phyloP scores from a whole-genome alignment of 1,139 yeast species.

The Geotrichum bryndzae region DNA sequence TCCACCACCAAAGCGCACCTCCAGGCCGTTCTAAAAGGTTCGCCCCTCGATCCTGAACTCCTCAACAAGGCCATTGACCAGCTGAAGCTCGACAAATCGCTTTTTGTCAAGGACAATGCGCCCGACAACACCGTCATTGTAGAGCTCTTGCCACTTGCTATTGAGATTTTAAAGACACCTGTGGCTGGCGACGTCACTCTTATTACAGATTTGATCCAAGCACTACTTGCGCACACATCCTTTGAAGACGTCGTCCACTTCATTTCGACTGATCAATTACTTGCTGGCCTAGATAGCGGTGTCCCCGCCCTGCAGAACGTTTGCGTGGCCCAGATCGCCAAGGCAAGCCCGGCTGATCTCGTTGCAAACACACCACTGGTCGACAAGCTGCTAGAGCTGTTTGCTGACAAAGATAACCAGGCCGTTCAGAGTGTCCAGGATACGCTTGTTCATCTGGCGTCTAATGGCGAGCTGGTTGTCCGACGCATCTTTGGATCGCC shows the following conservation, averaged over 20 bases:
- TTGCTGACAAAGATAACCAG: constrained; percentile 14
- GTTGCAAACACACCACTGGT: constrained; percentile 24
- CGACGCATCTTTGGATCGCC: constrained; percentile 24
- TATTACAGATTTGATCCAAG: constrained; percentile 22
- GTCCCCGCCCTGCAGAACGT: constrained; percentile 23
- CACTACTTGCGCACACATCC: constrained; percentile 21
- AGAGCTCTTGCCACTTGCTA: constrained; percentile 21
- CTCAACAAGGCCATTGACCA: constrained; percentile 20
- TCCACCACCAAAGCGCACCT: constrained; percentile 6
- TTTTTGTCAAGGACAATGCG: constrained; percentile 17
- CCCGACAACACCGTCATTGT: constrained; percentile 12
- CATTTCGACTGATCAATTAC: constrained; percentile 22
- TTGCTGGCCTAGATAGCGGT: constrained; percentile 23
- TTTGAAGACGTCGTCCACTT: constrained; percentile 22
- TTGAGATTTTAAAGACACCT: constrained; percentile 19
- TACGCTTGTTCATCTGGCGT: constrained; percentile 19
- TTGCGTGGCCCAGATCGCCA: constrained; percentile 20
- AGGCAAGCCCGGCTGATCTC: constrained; percentile 24
- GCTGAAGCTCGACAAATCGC: constrained; percentile 20
- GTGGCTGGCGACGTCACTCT: constrained; percentile 18
- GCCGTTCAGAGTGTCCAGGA: constrained; percentile 16
- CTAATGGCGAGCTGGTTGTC: constrained; percentile 24
- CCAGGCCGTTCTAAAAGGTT: constrained; percentile 5
- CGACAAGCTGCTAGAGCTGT: constrained; percentile 20
- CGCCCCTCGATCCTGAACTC: constrained; percentile 16